phyloP scores from a whole-genome alignment of 176 grass and related monocot genomes.

The sorghum (Sorghum bicolor) region Sorghum_bicolor_NCBIv3 NC_012872.2:12170501-12171000 shows the following conservation, averaged over 20 bases:
- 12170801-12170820: background rate
- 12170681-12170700: conserved; percentile 35
- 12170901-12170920: background rate
- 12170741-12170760: background rate
- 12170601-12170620: background rate
- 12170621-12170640: conserved; percentile 5
- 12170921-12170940: too few relatives aligned
- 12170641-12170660: background rate
- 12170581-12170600: conserved; percentile 34
- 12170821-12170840: background rate
- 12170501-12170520: background rate
- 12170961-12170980: too few relatives aligned
- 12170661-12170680: background rate
- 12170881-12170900: background rate
- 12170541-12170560: background rate
- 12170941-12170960: too few relatives aligned
- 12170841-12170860: background rate
- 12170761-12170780: background rate
- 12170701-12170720: conserved; percentile 21
- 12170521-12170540: background rate
- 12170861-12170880: background rate
- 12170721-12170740: conserved; percentile 49
- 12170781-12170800: background rate
- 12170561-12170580: conserved; percentile 28
- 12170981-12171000: too few relatives aligned